Evolutionary conservation across 495 filamentous ascomycete genomes (phyloP), one percentile per base, ranked within the genome.

Genomic region (Penicillium malachiteum): DNA sequence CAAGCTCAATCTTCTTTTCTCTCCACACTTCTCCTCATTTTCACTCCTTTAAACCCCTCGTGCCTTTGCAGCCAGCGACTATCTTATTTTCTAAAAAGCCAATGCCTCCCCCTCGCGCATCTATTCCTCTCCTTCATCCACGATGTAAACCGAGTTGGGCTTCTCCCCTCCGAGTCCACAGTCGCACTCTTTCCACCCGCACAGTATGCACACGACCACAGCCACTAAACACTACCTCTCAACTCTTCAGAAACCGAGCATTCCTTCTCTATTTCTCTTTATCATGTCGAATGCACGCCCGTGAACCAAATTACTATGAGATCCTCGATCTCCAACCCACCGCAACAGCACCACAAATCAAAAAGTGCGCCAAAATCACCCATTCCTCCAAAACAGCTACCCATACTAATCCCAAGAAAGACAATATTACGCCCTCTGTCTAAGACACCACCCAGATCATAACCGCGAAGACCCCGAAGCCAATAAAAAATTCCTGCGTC

Each of bases 381-480:
- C 33, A n/a, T 40, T 16, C 46, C 2, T 2, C 7, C 6, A 7
- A 43, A 3, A 32, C 37, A 43, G 31, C 1, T 1, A 56, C 34
- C 26, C 13, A 46, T 14, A 39, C 52, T 38, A 53, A 54, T 8
- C 14, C 9, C 40, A 42, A 31, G 65, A 52, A 30, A 70, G 69
- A 58, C 85, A 92, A 79, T 98, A 95, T 83, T 97, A 96, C 81
- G 64, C 77, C 60, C 88, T 98, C 68, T 96, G 91, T 72, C 94
- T 96, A 74, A 71, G 76, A 48, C 88, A 96, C 83, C 94, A 98
- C 77, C 94, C 94, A 12, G 94, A 98, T 82, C 86, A 81, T 72
- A 94, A 97, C 79, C 89, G 80, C 54, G 46, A 74, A 55, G 86
- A 96, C 74, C 87, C 89, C 1, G 68, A 77, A 56, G 89, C 94